Conservation (phyloP, 192 early-diverging fungal species). For the Chytriomyces sp. region DNA sequence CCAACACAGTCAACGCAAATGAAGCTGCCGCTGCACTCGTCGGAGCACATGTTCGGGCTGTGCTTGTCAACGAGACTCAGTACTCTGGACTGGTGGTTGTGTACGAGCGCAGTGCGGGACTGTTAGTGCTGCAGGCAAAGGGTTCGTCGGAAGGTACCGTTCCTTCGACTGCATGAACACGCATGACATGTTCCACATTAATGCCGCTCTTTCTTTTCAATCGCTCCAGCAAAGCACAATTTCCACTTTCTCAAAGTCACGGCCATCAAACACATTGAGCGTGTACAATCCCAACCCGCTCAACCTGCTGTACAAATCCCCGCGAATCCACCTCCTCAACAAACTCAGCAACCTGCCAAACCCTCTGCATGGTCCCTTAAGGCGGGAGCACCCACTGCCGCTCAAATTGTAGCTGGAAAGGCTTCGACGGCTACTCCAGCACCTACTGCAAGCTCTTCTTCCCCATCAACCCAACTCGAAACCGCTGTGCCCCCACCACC, state of each 20-base stretch:
- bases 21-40: not conserved
- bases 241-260: conserved; percentile 46
- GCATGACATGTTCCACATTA: not conserved
- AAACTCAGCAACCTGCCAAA: not conserved
- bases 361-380: conserved; percentile 2
- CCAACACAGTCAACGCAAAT: conserved; percentile 8
- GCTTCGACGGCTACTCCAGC: not conserved
- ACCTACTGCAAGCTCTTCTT: not conserved
- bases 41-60: conserved; percentile 36
- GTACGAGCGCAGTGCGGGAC: conserved; percentile 40
- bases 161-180: not conserved
- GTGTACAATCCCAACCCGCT: not conserved
- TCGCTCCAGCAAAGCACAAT: conserved; percentile 21
- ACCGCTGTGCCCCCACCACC: not conserved
- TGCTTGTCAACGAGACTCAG: conserved; percentile 16
- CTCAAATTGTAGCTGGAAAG: conserved; percentile 6
- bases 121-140: conserved; percentile 44
- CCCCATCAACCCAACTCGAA: not conserved
- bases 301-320: not conserved
- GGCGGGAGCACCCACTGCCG: conserved; percentile 5
- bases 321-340: not conserved
- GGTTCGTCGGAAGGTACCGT: not conserved
- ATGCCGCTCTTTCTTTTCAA: conserved; percentile 1
- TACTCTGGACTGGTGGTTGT: conserved; percentile 45
- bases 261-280: conserved; percentile 33